Evolutionary conservation across 306 rosid genomes (phyloP).

Genomic region (Vachellia collinsii): DNA sequence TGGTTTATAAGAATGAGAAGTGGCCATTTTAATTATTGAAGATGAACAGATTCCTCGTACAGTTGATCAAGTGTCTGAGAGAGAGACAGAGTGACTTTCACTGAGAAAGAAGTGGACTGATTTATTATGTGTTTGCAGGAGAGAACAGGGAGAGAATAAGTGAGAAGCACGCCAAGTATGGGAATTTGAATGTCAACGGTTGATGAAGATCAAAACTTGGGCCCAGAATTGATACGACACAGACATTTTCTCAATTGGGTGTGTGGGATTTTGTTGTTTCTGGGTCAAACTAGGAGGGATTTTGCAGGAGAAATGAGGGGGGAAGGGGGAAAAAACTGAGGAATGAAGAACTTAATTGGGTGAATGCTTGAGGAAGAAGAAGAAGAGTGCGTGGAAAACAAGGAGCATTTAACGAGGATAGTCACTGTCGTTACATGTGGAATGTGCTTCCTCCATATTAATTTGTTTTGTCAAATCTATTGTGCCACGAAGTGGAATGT

Average conservation of each 20-base stretch:
- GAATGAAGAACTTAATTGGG: constrained; percentile 23
- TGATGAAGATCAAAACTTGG: background rate
- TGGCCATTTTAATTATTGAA: constrained; percentile 57
- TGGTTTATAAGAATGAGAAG: constrained; percentile 38
- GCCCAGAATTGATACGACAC: background rate
- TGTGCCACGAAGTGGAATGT: background rate
- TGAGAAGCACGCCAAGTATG: constrained; percentile 50
- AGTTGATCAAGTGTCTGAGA: background rate
- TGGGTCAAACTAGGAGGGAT: constrained; percentile 38
- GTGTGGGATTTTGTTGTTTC: constrained; percentile 14
- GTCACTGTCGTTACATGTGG: constrained; percentile 26
- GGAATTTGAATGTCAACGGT: constrained; percentile 59
- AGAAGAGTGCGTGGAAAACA: constrained; percentile 4
- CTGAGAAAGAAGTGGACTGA: constrained; percentile 17
- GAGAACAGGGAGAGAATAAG: constrained; percentile 26
- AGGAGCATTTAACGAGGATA: constrained; percentile 20
- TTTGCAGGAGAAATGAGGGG: constrained; percentile 32
- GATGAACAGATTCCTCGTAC: background rate
- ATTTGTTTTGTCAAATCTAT: background rate
- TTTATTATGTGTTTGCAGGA: constrained; percentile 53
- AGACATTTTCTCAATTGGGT: background rate
- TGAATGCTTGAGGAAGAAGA: constrained; percentile 24
- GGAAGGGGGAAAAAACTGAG: constrained; percentile 2
- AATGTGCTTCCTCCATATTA: constrained; percentile 4
- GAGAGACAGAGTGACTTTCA: background rate